Evolutionary conservation across 306 rosid genomes (phyloP), one percentile per base, ranked within the genome.

Genomic region (Cucumis sativus): DNA sequence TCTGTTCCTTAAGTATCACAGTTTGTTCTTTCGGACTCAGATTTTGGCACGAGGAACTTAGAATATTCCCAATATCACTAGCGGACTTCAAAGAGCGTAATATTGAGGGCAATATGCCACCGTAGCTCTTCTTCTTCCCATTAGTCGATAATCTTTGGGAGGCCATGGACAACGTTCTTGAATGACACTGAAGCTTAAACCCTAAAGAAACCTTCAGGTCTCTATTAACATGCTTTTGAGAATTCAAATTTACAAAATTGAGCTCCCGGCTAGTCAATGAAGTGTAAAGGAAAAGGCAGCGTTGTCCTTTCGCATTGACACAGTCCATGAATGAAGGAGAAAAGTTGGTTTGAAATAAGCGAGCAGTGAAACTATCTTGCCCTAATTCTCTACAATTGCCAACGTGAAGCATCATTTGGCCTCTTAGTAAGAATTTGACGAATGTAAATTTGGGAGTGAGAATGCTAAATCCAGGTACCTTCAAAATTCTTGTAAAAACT

Each of bases 11-110:
- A 47, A 95, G 96, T 81, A 95, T 80, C 65, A 92, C 73, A 18
- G 97, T 95, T 77, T 89, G 93, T 37, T 87, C 97, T 78, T 86
- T 90, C 0, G 92, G 89, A 78, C 83, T 61, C 57, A 90, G 47
- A 77, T 63, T 78, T 41, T 70, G 85, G 45, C 76, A 77, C 52
- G 79, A 82, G 7, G 90, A 83, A 84, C 40, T 51, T 52, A 95
- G 97, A 56, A 87, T 41, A 15, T 59, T 76, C 45, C 80, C 88
- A 28, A 90, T 41, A 66, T 95, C 88, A 7, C 66, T 51, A 9
- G 83, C 63, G 1, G 76, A 63, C 41, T 82, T 81, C 74, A 92
- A 41, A 23, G 88, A 86, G 77, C 79, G 81, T 77, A 95, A 79
- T 60, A 92, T 56, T 12, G 90, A 77, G 62, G 96, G 85, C 81